These are phyloP conservation scores for Phialophora tarda DNA, from an alignment of 2,329 filamentous ascomycete genomes.

Conservation along the genomic window DNA sequence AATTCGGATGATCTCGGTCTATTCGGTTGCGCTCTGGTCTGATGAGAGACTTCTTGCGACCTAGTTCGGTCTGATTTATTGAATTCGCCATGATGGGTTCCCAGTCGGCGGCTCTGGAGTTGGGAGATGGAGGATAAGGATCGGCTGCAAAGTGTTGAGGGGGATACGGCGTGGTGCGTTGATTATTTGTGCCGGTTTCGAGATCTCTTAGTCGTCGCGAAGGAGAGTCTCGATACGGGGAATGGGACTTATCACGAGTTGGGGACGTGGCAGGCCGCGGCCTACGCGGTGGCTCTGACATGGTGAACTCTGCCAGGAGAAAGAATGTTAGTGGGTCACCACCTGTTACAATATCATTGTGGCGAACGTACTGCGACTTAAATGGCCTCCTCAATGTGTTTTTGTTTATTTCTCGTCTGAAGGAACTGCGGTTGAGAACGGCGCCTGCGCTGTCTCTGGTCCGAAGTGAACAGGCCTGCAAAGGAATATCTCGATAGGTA, in stretches of 20 bases:
- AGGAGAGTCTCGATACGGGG: constrained; percentile 70
- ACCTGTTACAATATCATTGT: constrained; percentile 18
- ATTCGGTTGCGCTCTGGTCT: constrained; percentile 86
- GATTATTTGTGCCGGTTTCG: constrained; percentile 62
- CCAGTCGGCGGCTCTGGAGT: constrained; percentile 58
- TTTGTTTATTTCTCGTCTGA: background rate
- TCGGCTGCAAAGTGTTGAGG: constrained; percentile 33
- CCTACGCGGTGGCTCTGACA: constrained; percentile 63
- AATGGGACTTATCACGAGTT: constrained; percentile 63
- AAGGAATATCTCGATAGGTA: background rate
- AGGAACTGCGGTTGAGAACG: constrained; percentile 16
- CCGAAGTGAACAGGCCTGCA: background rate
- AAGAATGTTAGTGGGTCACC: constrained; percentile 31
- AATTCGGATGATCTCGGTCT: constrained; percentile 87
- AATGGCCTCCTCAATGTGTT: background rate
- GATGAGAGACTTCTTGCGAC: constrained; percentile 85
- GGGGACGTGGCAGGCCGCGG: constrained; percentile 66
- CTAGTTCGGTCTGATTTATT: constrained; percentile 53
- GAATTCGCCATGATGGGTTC: constrained; percentile 59
- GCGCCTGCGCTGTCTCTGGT: constrained; percentile 30
- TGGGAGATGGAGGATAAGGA: constrained; percentile 42
- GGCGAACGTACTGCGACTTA: constrained; percentile 15
- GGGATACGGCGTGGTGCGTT: constrained; percentile 47
- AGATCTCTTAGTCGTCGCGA: constrained; percentile 73
- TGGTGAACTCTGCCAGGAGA: constrained; percentile 37